A percentile compares a stretch with the other conserved stretches of the same genome.
These are phyloP conservation scores for Neofusicoccum laricinum DNA, from an alignment of 2,329 filamentous ascomycete genomes.

Conservation along the genomic window DNA sequence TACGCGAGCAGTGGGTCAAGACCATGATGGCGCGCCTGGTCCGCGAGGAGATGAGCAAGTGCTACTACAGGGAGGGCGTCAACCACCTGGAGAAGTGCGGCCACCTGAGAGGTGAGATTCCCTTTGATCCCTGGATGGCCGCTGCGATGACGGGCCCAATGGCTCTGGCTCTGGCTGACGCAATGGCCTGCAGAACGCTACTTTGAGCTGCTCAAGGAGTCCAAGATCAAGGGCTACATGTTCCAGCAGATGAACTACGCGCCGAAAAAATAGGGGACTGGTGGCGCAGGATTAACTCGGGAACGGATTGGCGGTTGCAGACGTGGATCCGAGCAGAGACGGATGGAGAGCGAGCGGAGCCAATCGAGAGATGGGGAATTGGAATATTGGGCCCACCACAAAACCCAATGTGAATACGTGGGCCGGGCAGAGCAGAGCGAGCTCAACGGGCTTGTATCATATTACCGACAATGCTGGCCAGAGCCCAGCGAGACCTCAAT, in stretches of 20 bases:
- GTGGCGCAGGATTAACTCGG: too few species aligned
- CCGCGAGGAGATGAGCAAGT: constrained; percentile 79
- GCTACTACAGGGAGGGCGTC: constrained; percentile 78
- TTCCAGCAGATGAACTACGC: constrained; percentile 53
- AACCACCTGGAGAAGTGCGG: constrained; percentile 90
- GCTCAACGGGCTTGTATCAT: constrained; percentile 8
- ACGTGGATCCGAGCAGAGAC: not conserved
- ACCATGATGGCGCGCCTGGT: constrained; percentile 86
- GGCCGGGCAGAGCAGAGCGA: not conserved
- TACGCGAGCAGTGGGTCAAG: constrained; percentile 84
- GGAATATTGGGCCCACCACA: not conserved
- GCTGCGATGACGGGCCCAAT: not conserved
- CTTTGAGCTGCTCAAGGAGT: constrained; percentile 70
- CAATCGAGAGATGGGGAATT: not conserved
- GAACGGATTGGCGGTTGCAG: not conserved
- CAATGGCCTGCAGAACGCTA: constrained; percentile 62
- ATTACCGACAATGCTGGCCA: not conserved
- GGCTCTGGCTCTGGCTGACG: constrained; percentile 9
- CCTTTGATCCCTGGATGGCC: constrained; percentile 17
- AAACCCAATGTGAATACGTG: not conserved
- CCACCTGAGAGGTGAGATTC: constrained; percentile 67
- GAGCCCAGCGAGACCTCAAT: constrained; percentile 4
- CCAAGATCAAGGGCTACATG: constrained; percentile 75
- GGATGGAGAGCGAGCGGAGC: not conserved
- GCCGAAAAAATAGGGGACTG: not conserved